phyloP scores from a whole-genome alignment of 139 green algal species.

The Pleodorina starrii region DNA sequence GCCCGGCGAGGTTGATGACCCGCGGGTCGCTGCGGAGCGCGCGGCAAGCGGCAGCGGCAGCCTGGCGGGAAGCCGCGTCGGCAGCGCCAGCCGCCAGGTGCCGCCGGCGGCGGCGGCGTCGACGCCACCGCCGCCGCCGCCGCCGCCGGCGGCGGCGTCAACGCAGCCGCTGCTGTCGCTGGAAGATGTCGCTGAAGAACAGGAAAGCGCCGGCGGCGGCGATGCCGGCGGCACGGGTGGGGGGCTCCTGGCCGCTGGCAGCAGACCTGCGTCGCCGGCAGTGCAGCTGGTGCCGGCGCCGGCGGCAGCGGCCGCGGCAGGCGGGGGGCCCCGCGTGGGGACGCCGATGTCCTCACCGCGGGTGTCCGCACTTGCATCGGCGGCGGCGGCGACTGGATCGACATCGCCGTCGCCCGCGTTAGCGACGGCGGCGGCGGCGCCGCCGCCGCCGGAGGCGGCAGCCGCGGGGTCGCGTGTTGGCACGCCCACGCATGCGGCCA shows the following conservation, averaged over 20 bases:
- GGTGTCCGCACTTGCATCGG: too few relatives aligned
- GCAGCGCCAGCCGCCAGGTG: not conserved
- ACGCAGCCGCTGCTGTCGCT: not conserved
- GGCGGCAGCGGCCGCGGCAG: not conserved
- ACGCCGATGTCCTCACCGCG: too few relatives aligned
- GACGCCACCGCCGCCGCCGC: not conserved
- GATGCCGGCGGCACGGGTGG: not conserved
- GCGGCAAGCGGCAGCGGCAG: not conserved
- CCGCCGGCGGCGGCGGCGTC: too few relatives aligned
- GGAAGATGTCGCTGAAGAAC: not conserved
- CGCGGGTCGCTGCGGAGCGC: not conserved
- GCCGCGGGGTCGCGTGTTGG: not conserved
- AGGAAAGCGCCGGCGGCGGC: too few relatives aligned
- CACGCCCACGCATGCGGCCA: not conserved
- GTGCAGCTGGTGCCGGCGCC: too few relatives aligned
- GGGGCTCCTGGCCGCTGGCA: not conserved
- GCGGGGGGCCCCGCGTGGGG: not conserved
- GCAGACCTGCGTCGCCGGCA: not conserved
- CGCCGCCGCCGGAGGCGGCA: not conserved
- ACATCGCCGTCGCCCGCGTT: not conserved
- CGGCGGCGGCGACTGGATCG: too few relatives aligned
- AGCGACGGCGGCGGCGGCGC: not conserved
- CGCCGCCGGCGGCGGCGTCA: not conserved
- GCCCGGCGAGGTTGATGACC: not conserved
- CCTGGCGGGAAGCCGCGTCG: not conserved